A percentile compares a stretch with the other conserved stretches of the same genome.
Conservation (phyloP, 2,329 filamentous ascomycete species). For the Colletotrichum somersetense region DNA sequence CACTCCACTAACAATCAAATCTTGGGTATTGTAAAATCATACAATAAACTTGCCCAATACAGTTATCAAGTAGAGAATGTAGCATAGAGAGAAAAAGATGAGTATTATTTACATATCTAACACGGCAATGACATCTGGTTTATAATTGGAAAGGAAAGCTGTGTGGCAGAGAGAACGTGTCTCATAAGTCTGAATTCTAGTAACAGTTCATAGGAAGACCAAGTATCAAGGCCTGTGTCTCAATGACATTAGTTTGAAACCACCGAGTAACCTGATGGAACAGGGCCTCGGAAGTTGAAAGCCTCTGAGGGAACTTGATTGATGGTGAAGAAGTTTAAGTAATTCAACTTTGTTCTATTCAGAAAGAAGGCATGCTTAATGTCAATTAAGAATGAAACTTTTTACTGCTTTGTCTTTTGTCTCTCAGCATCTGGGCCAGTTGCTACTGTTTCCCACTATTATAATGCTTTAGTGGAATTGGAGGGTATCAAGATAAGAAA, state of each 20-base stretch:
- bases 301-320: background rate
- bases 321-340: background rate
- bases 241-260: background rate
- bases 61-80: too few relatives aligned
- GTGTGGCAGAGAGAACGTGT: too few relatives aligned
- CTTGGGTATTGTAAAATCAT: too few relatives aligned
- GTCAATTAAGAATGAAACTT: background rate
- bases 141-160: too few relatives aligned
- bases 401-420: background rate
- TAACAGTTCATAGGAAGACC: background rate
- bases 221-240: background rate
- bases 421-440: background rate
- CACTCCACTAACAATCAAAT: too few relatives aligned
- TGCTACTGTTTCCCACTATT: background rate
- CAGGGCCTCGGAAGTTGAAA: background rate
- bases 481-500: slow-evolving; percentile 1
- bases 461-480: background rate
- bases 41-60: background rate
- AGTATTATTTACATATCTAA: too few relatives aligned
- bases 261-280: background rate
- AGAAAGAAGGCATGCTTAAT: background rate
- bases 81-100: too few relatives aligned
- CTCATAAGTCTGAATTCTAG: too few relatives aligned
- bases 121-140: too few relatives aligned
- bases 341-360: background rate